Conservation (phyloP, 352 stramenopile species). For the Phytophthora aleatoria region DNA sequence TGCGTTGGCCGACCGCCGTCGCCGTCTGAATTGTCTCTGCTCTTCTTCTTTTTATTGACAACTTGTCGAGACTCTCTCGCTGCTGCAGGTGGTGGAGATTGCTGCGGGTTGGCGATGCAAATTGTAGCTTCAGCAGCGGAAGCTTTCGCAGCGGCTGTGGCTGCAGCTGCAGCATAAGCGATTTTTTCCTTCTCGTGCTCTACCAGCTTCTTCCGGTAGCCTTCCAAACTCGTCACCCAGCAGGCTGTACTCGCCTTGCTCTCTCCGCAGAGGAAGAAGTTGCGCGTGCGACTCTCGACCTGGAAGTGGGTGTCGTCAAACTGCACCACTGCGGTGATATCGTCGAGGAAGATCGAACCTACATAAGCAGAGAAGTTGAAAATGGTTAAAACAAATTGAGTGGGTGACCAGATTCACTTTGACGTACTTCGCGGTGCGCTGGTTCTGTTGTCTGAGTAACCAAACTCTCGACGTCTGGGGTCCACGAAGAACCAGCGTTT, state of each 20-base stretch:
- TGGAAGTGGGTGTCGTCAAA: conserved; percentile 89
- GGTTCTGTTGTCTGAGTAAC: conserved; percentile 62
- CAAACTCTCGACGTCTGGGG: conserved; percentile 71
- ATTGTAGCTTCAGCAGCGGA: conserved; percentile 7
- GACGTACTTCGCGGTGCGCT: conserved; percentile 56
- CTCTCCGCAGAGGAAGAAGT: conserved; percentile 86
- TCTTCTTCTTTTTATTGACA: conserved; percentile 37
- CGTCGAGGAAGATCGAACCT: conserved; percentile 86
- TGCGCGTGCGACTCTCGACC: conserved; percentile 80
- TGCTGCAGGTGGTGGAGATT: conserved; percentile 3
- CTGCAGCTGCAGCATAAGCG: conserved; percentile 31
- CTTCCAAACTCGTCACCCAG: conserved; percentile 82
- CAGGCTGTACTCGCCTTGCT: conserved; percentile 83
- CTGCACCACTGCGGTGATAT: conserved; percentile 86
- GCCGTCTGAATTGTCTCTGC: conserved; percentile 16
- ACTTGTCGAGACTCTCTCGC: conserved; percentile 6
- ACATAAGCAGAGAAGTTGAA: background rate
- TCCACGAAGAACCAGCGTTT: conserved; percentile 90
- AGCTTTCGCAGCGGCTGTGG: conserved; percentile 16
- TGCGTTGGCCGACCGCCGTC: conserved; percentile 14
- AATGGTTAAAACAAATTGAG: conserved; percentile 2
- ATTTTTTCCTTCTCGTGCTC: conserved; percentile 76
- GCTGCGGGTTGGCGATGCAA: conserved; percentile 6
- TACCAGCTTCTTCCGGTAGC: conserved; percentile 73
- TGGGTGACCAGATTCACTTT: background rate